Base-by-base conservation (phyloP, 176 grass and related monocot genomes). In the Guadua angustifolia region DNA sequence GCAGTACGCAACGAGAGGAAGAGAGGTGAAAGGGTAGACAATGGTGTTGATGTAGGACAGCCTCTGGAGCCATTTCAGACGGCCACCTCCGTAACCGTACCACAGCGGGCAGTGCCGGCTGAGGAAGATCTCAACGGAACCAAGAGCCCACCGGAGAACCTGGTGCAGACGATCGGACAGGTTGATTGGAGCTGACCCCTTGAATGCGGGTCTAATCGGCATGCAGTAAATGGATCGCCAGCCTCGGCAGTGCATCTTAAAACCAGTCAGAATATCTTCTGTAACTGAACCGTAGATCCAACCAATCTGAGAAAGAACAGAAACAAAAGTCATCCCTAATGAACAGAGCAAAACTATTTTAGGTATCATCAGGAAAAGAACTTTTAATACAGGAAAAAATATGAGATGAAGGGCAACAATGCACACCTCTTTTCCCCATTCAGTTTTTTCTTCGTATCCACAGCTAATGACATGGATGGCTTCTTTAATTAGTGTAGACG, bases 231-330 rank as follows among this genome's bases (percentile, higher is more conserved):
- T 98, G 29, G 95, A 98, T 52, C 93, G 79, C 95, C 95, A 98
- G 21, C 95, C 95, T 86, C 95, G 95, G 80, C 93, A 95, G 35
- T 98, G 95, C 95, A 98, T 98, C 77, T 95, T 98, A 75, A 98
- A 98, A 38, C 93, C 95, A 17, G 87, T 85, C 67, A 98, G 73
- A 71, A 98, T 95, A 77, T 96, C 93, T 73, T 99, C 97, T 70
- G 97, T 99, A 53, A 99, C 97, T 76, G 97, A 99, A 56, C 97
- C 95, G 44, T 98, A 98, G 64, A 98, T 98, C 93, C 95, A 98
- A 26, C 87, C 91, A 83, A 98, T 89, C 95, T 98, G 89, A 24
- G 1, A 85, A 2, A 73, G 7, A 75, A 57, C 18, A 80, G 61
- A 74, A 89, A 71, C 58, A 81, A 53, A 46, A 78, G 60, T 56